Evolutionary conservation across 2,329 filamentous ascomycete species (phyloP).

Genomic region (Dendrostoma leiphaemia): DNA sequence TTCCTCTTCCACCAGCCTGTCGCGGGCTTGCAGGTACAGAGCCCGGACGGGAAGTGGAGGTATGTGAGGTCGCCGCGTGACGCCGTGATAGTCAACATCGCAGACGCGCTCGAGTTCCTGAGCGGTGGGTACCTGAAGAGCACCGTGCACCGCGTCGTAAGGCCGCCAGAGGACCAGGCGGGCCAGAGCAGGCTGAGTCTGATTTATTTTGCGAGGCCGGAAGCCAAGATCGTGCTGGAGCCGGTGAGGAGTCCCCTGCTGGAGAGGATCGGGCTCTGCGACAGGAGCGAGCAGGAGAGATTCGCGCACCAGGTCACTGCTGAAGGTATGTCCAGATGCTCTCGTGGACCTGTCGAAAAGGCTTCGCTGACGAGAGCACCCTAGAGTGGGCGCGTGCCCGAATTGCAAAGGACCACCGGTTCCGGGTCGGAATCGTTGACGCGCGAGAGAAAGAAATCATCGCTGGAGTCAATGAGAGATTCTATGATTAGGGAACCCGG

Average conservation of each 20-base stretch:
- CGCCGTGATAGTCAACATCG: slow-evolving; percentile 46
- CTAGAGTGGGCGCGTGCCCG: slow-evolving; percentile 26
- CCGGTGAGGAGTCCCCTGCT: slow-evolving; percentile 19
- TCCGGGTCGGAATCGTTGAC: slow-evolving; percentile 23
- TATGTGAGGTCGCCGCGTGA: slow-evolving; percentile 24
- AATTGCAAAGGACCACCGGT: slow-evolving; percentile 26
- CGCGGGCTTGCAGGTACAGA: slow-evolving; percentile 48
- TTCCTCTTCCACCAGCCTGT: slow-evolving; percentile 55
- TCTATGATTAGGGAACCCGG: slow-evolving; percentile 24
- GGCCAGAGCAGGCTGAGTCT: slow-evolving; percentile 23
- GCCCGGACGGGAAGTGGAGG: slow-evolving; percentile 36
- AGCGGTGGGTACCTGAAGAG: slow-evolving; percentile 30
- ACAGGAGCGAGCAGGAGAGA: slow-evolving; percentile 20
- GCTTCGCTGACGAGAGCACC: background rate
- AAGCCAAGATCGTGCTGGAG: slow-evolving; percentile 23
- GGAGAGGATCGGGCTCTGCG: slow-evolving; percentile 15
- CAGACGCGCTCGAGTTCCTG: slow-evolving; percentile 42
- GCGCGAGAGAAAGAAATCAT: slow-evolving; percentile 25
- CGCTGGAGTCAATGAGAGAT: slow-evolving; percentile 23
- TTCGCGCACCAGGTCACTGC: slow-evolving; percentile 25
- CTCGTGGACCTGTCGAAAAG: too few species aligned
- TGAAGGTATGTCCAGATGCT: slow-evolving; percentile 20
- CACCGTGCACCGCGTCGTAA: slow-evolving; percentile 26
- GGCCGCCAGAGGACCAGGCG: slow-evolving; percentile 26
- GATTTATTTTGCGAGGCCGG: slow-evolving; percentile 27